Conservation (phyloP, 257 asterid genomes). For the Solanum piurae region DNA sequence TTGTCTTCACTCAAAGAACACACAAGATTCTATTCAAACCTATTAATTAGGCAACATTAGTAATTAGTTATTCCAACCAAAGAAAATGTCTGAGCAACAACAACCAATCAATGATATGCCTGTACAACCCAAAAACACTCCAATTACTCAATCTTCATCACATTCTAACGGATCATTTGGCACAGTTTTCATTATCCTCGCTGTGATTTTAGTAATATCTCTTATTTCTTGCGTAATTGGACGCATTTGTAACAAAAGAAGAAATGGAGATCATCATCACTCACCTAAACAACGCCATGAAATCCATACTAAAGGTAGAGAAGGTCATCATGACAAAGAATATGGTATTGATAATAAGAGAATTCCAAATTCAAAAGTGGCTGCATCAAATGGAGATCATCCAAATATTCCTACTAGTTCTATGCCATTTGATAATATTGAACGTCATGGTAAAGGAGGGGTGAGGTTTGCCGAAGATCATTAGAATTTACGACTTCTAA, state of each 20-base stretch:
- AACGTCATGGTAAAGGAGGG: neutral
- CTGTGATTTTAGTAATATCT: neutral
- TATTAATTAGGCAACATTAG: neutral
- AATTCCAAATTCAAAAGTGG: neutral
- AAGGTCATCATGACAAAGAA: neutral
- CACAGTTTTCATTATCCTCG: neutral
- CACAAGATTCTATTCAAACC: neutral
- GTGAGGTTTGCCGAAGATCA: neutral
- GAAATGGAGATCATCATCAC: neutral
- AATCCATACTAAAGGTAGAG: neutral
- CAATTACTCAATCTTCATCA: neutral
- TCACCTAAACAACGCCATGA: neutral
- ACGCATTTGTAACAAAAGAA: neutral
- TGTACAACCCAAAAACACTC: neutral
- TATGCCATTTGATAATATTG: neutral
- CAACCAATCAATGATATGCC: neutral
- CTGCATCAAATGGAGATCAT: neutral
- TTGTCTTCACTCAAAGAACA: neutral
- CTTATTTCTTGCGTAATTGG: neutral
- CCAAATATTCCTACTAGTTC: neutral
- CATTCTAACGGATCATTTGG: constrained; percentile 1
- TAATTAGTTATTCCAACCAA: neutral
- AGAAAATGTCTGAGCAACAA: neutral
- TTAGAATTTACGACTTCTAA: neutral
- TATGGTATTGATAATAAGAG: neutral